Evolutionary conservation across 495 filamentous ascomycete genomes (phyloP).

Genomic region (Bacidia gigantensis): DNA sequence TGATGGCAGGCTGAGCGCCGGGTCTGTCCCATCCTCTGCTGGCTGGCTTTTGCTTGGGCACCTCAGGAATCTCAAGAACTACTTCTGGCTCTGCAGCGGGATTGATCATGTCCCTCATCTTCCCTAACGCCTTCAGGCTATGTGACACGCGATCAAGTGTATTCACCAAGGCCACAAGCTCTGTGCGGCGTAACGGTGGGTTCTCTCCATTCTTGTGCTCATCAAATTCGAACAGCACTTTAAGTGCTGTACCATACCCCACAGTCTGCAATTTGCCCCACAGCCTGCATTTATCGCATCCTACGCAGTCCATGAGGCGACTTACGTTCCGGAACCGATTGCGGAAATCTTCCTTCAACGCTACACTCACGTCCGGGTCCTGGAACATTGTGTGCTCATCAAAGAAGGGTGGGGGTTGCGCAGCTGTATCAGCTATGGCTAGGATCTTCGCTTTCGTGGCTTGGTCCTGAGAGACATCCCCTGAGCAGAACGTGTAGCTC

Average conservation of each 20-base stretch:
- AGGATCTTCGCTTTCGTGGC: conserved; percentile 68
- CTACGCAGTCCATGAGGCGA: conserved; percentile 95
- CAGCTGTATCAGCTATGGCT: conserved; percentile 50
- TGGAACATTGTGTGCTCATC: conserved; percentile 91
- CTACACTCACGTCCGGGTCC: conserved; percentile 45
- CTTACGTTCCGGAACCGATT: conserved; percentile 94
- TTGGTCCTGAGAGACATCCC: conserved; percentile 64
- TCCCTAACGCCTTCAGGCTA: conserved; percentile 57
- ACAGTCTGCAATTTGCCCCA: conserved; percentile 98
- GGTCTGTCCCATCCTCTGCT: conserved; percentile 15
- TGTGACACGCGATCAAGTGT: conserved; percentile 76
- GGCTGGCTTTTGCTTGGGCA: conserved; percentile 12
- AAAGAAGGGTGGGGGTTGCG: conserved; percentile 64
- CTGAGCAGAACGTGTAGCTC: conserved; percentile 81
- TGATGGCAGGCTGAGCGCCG: conserved; percentile 11
- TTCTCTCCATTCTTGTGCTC: conserved; percentile 59
- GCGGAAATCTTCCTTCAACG: conserved; percentile 91
- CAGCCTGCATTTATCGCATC: conserved; percentile 94
- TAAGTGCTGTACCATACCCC: conserved; percentile 88
- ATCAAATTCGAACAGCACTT: conserved; percentile 92
- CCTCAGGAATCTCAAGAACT: conserved; percentile 25
- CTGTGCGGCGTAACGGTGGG: conserved; percentile 69
- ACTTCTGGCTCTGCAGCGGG: not conserved
- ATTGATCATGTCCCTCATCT: conserved; percentile 55
- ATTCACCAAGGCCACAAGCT: conserved; percentile 87